Conservation (phyloP, 2,329 filamentous ascomycete species). For the Aschersonia sp. region DNA sequence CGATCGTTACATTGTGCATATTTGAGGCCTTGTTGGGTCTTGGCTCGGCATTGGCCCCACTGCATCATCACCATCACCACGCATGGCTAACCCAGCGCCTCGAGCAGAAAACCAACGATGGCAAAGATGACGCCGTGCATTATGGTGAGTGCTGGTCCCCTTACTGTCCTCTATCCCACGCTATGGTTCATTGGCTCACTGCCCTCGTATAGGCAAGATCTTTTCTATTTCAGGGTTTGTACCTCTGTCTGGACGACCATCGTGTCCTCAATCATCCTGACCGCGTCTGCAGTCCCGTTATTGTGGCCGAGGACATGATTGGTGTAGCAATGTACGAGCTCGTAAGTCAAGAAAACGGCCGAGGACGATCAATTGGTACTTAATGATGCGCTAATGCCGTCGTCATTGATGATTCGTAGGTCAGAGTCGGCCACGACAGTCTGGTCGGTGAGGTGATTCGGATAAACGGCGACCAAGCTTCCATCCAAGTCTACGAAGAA, state of each 20-base stretch:
- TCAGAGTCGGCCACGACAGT: slow-evolving; percentile 80
- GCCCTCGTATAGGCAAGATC: slow-evolving; percentile 35
- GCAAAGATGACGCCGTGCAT: slow-evolving; percentile 21
- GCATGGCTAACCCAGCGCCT: slow-evolving; percentile 9
- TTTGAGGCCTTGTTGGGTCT: not conserved
- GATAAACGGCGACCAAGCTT: slow-evolving; percentile 88
- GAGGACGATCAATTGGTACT: no score
- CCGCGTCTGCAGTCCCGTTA: slow-evolving; percentile 53
- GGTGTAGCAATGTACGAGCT: slow-evolving; percentile 99
- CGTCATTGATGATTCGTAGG: slow-evolving; percentile 30
- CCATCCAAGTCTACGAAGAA: slow-evolving; percentile 98
- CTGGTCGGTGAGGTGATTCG: slow-evolving; percentile 97
- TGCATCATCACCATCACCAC: slow-evolving; percentile 2
- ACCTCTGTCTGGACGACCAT: not conserved
- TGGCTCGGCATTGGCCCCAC: slow-evolving; percentile 6
- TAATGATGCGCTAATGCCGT: no score
- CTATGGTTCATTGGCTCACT: slow-evolving; percentile 1
- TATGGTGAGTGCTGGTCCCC: slow-evolving; percentile 19
- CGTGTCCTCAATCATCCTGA: slow-evolving; percentile 6
- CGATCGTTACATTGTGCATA: slow-evolving; percentile 2
- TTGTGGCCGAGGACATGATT: slow-evolving; percentile 95
- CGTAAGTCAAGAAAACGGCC: slow-evolving; percentile 33
- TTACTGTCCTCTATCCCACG: not conserved
- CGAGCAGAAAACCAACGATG: slow-evolving; percentile 18
- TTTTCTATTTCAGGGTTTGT: slow-evolving; percentile 47